These are phyloP conservation scores for Rhizoctonia solani DNA, from an alignment of 1,284 basidiomycete species.

Conservation along the genomic window DNA sequence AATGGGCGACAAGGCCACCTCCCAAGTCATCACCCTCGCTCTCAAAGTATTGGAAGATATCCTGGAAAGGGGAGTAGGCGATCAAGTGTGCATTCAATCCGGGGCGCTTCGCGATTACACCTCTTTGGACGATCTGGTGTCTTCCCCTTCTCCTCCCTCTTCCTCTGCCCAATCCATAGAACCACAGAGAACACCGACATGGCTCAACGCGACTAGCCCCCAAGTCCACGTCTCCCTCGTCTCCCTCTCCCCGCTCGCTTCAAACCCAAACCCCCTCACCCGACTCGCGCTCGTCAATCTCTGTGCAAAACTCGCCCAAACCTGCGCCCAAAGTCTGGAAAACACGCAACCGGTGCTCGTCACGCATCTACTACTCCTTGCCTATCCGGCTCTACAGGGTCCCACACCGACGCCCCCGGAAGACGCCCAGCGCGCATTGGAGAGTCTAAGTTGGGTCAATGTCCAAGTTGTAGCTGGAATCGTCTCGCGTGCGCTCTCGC, in stretches of 20 bases:
- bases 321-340: slow-evolving; percentile 63
- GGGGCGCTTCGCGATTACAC: slow-evolving; percentile 59
- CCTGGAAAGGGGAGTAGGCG: slow-evolving; percentile 62
- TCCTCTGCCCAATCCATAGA: slow-evolving; percentile 42
- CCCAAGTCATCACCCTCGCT: slow-evolving; percentile 59
- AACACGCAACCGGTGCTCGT: slow-evolving; percentile 67
- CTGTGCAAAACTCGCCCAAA: slow-evolving; percentile 56
- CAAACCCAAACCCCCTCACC: slow-evolving; percentile 67
- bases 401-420: slow-evolving; percentile 59
- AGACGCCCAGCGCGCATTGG: slow-evolving; percentile 55
- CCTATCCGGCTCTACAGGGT: slow-evolving; percentile 61
- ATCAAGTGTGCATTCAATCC: slow-evolving; percentile 65
- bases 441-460: slow-evolving; percentile 55
- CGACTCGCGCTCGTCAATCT: slow-evolving; percentile 61
- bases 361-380: slow-evolving; percentile 66
- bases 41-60: slow-evolving; percentile 61
- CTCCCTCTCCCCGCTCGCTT: slow-evolving; percentile 60
- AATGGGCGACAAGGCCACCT: slow-evolving; percentile 60
- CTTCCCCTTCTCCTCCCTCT: slow-evolving; percentile 41
- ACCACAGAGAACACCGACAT: slow-evolving; percentile 55
- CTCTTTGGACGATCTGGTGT: slow-evolving; percentile 56
- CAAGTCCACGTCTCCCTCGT: slow-evolving; percentile 72
- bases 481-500: slow-evolving; percentile 67
- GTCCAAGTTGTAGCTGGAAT: slow-evolving; percentile 70
- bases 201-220: slow-evolving; percentile 65